Conservation (phyloP, 805 yeast genomes). For the Yarrowia sp. region DNA sequence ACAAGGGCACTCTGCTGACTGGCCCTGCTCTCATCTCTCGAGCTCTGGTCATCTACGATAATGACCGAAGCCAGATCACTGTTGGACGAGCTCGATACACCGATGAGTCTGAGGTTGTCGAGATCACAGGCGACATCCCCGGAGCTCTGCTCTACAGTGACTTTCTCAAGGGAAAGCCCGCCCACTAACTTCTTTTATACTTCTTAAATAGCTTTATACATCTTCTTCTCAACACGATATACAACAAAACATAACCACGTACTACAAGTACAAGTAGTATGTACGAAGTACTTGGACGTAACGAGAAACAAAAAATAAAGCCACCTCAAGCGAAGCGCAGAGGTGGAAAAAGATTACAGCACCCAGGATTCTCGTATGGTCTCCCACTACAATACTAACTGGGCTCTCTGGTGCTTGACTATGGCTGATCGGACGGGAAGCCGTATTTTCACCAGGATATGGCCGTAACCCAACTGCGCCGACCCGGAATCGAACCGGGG, state of each 20-base stretch:
- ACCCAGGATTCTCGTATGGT: conserved; percentile 9
- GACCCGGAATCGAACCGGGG: conserved; percentile 5
- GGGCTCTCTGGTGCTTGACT: conserved; percentile 8
- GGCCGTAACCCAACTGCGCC: neutral
- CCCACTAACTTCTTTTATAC: too few species aligned
- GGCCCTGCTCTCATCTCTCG: neutral
- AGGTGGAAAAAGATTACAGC: neutral
- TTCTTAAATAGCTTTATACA: too few species aligned
- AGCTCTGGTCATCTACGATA: neutral
- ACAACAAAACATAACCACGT: too few species aligned
- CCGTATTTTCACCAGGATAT: conserved; percentile 3
- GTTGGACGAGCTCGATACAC: neutral
- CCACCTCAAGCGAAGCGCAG: neutral
- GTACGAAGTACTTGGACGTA: too few species aligned
- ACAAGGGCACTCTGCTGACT: neutral
- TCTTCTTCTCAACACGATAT: too few species aligned
- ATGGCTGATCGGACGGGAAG: conserved; percentile 7
- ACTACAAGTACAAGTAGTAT: too few species aligned
- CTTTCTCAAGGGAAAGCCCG: neutral
- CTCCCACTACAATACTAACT: conserved; percentile 5
- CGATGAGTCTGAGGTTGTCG: neutral
- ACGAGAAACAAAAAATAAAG: too few species aligned
- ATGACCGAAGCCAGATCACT: neutral
- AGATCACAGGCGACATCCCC: neutral
- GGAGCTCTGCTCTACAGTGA: neutral